phyloP scores from a whole-genome alignment of 2,329 filamentous ascomycete species.

The Stachybotrys elegans region DNA sequence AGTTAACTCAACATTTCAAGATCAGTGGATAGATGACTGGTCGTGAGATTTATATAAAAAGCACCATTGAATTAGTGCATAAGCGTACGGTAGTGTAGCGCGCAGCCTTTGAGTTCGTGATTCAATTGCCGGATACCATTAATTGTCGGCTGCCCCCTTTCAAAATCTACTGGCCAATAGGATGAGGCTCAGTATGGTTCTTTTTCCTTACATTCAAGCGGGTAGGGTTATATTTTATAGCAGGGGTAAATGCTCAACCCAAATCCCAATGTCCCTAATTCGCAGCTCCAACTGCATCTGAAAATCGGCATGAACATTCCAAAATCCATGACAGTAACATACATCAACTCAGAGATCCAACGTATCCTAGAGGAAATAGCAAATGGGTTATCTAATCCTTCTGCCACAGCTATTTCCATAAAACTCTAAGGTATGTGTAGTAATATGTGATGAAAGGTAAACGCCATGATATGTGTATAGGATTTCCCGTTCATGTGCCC shows the following conservation, averaged over 20 bases:
- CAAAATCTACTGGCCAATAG: background rate
- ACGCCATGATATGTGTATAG: conserved; percentile 1
- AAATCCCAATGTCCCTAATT: background rate
- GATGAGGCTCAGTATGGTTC: no score
- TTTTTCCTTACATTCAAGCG: background rate
- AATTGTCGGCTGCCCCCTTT: background rate
- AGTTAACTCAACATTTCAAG: no score
- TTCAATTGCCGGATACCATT: background rate
- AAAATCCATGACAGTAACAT: background rate
- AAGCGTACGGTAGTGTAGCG: background rate
- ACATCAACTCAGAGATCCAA: background rate
- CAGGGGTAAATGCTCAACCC: background rate
- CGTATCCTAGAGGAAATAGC: background rate
- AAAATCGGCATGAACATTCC: background rate
- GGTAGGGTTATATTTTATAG: background rate
- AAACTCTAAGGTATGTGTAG: background rate
- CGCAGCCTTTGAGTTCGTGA: background rate
- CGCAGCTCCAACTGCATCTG: background rate
- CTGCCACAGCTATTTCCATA: background rate
- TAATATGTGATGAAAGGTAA: background rate
- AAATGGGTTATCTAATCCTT: background rate
- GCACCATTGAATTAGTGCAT: no score
- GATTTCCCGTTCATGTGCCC: no score
- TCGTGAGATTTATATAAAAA: no score
- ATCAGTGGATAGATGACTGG: no score